Conservation (phyloP, 108 stramenopile genomes). For the Bacterosira constricta region DNA sequence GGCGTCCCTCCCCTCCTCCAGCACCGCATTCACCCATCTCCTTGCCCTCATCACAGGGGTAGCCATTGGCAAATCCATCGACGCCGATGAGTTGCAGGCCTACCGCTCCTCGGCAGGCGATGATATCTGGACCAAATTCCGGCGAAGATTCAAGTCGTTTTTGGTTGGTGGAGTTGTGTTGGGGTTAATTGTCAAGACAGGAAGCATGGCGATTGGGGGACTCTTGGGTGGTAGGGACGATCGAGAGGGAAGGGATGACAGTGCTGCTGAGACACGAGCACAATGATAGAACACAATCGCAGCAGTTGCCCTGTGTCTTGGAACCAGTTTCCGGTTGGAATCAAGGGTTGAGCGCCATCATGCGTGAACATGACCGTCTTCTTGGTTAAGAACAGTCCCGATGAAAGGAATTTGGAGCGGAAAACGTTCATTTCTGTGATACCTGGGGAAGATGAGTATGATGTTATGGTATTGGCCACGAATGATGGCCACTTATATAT, state of each 20-base stretch:
- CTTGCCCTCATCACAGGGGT: not conserved
- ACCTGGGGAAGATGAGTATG: too few relatives aligned
- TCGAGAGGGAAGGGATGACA: not conserved
- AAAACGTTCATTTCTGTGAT: too few relatives aligned
- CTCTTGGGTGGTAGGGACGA: not conserved
- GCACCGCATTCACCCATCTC: constrained; percentile 4
- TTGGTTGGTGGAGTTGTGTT: not conserved
- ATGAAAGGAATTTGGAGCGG: too few relatives aligned
- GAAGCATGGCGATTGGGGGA: not conserved
- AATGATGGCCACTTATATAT: too few relatives aligned
- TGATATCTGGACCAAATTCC: not conserved
- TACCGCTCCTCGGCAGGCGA: constrained; percentile 3
- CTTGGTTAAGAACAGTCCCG: too few relatives aligned
- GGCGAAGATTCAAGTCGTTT: not conserved
- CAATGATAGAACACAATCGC: too few relatives aligned
- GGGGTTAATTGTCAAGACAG: constrained; percentile 2
- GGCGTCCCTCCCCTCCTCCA: not conserved
- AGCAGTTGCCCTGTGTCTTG: too few relatives aligned
- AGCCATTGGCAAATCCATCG: constrained; percentile 10
- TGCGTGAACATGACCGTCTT: too few relatives aligned
- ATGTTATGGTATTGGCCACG: too few relatives aligned
- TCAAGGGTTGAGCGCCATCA: too few relatives aligned
- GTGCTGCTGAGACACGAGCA: not conserved
- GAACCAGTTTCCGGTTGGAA: too few relatives aligned
- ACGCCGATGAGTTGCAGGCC: constrained; percentile 4